Evolutionary conservation across 2,329 filamentous ascomycete genomes (phyloP).

Genomic region (Verticillium alfalfae): DNA sequence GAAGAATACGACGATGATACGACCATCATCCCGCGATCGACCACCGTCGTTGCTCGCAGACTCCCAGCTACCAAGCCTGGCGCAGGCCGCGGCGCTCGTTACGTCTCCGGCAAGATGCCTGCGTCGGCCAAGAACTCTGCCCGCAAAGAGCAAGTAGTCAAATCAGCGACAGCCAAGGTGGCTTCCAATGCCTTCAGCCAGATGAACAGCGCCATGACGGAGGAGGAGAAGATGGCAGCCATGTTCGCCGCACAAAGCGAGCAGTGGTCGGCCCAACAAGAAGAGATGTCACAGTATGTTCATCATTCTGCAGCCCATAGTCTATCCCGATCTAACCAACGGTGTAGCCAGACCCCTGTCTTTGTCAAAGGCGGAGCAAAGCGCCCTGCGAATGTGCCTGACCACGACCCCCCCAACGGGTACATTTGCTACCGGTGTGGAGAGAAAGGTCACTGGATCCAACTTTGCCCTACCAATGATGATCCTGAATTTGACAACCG

Average conservation of each 20-base stretch:
- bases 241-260: conserved; percentile 88
- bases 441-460: conserved; percentile 99
- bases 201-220: conserved; percentile 76
- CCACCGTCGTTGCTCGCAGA: conserved; percentile 83
- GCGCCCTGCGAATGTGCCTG: conserved; percentile 70
- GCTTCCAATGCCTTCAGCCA: conserved; percentile 54
- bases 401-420: conserved; percentile 86
- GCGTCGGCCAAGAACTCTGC: conserved; percentile 77
- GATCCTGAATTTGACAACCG: conserved; percentile 94
- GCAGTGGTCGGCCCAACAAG: conserved; percentile 89
- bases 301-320: background rate
- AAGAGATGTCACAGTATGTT: conserved; percentile 78
- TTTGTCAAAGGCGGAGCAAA: conserved; percentile 56
- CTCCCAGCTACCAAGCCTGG: conserved; percentile 80
- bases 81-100: conserved; percentile 84
- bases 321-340: conserved; percentile 15
- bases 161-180: conserved; percentile 50
- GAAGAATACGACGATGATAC: conserved; percentile 97
- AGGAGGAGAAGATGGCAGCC: conserved; percentile 89
- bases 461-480: conserved; percentile 96
- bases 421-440: conserved; percentile 97
- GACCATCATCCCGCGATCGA: conserved; percentile 91
- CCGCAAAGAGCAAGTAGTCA: conserved; percentile 57
- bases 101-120: conserved; percentile 95
- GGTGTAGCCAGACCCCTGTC: conserved; percentile 53